Base-by-base conservation (phyloP, 2,329 filamentous ascomycete genomes). In the Epichloe typhina region DNA sequence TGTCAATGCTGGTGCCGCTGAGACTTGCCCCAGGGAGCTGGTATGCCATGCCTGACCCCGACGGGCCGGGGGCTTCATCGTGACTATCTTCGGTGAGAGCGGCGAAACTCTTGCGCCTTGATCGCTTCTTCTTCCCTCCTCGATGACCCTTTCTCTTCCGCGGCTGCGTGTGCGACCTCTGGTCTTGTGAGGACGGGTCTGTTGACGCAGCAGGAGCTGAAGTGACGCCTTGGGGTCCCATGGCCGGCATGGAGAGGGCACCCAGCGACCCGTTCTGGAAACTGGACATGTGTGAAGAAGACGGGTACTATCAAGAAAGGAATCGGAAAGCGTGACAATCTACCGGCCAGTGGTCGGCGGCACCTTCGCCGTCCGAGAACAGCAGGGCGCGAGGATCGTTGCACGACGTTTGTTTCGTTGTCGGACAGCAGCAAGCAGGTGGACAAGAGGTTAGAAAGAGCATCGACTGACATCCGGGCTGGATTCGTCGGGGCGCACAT, bases 1-100 rank as follows among this genome's bases (percentile, higher is more conserved):
- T 96, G 58, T 96, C 91, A 55, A 97, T 72, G 65, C 91, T 97
- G 1, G 86, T 89, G 59, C 77, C 83, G 69, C 91, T 97, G 55
- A 83, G 63, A 62, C 86, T 88, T 43, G 71, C 67, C 7, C 72
- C 62, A 48, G 70, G 66, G 52, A 75, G 63, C 57, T 70, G 64
- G 61, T 79, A 79, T 62, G 79, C 74, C 62, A 80, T 74, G 44
- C 66, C 69, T 53, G 71, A 63, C 52, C 66, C 57, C 13, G 64
- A 55, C 36, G 62, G 59, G 21, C 62, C 58, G 43, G 64, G 63
- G 42, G 61, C 59, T 50, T 70, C 68, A 17, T 66, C 64, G 49
- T 71, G 66, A 48, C 61, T 62, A 52, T 84, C 82, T 39, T 82
- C 79, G 36, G 79, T 70, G 1, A 79, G 69, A 15, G 77, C 73